Percentiles rank a stretch among this genome's conserved stretches.
Evolutionary conservation across 148 eudicot species (phyloP).

Genomic region (Fagopyrum tataricum): DNA sequence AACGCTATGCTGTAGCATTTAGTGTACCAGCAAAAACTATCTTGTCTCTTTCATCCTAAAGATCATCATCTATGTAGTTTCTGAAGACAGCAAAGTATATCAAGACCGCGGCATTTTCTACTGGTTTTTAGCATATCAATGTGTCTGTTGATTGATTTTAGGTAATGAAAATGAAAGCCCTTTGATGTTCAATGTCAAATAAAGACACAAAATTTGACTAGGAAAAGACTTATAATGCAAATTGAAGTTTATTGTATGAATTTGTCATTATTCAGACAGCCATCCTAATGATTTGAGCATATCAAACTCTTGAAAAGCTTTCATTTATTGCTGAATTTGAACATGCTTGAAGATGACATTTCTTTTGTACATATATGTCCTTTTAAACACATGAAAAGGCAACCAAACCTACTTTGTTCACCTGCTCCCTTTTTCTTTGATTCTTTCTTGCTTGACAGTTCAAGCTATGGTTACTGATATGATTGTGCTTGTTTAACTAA

Average conservation of each 20-base stretch:
- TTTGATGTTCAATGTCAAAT: neutral
- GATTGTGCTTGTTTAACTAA: neutral
- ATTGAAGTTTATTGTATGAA: neutral
- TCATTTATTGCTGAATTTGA: neutral
- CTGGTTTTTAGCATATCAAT: slow-evolving; percentile 1
- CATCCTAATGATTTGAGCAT: neutral
- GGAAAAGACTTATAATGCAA: no score
- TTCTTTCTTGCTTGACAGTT: slow-evolving; percentile 4
- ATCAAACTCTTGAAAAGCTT: no score
- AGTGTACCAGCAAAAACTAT: slow-evolving; percentile 37
- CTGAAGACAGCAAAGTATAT: neutral
- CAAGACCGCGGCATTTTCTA: neutral
- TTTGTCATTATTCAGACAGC: neutral
- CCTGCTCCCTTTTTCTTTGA: neutral
- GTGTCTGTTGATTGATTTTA: slow-evolving; percentile 4
- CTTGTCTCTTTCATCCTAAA: slow-evolving; percentile 3
- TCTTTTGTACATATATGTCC: neutral
- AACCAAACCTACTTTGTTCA: neutral
- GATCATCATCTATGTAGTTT: neutral
- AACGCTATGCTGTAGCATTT: slow-evolving; percentile 49
- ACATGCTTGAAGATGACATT: neutral
- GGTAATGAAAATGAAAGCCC: neutral
- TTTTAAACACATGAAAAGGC: neutral
- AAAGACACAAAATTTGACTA: neutral
- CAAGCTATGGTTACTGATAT: slow-evolving; percentile 1